Evolutionary conservation across 345 rosid genomes (phyloP).

Genomic region (Aethionema arabicum): DNA sequence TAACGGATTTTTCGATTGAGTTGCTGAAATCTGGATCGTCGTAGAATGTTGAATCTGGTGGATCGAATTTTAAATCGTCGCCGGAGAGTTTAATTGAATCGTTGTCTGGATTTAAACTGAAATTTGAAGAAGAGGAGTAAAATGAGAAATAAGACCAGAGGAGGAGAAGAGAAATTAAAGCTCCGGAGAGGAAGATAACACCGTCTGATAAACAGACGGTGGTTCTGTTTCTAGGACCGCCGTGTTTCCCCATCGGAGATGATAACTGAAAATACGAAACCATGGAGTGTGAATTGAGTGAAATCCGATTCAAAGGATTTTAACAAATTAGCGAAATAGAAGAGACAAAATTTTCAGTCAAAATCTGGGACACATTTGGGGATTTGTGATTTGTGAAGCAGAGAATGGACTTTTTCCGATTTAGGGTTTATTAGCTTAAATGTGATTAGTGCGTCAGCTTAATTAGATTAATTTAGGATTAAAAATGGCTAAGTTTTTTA

Average conservation of each 20-base stretch:
- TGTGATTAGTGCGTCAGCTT: constrained; percentile 16
- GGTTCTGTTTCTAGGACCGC: constrained; percentile 39
- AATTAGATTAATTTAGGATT: neutral
- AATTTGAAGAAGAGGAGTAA: constrained; percentile 31
- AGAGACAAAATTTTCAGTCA: neutral
- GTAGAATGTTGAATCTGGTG: constrained; percentile 55
- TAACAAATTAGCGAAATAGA: neutral
- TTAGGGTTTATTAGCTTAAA: constrained; percentile 7
- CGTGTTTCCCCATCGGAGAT: constrained; percentile 43
- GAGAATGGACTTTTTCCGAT: neutral
- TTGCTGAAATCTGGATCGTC: constrained; percentile 79
- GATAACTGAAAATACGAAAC: constrained; percentile 14
- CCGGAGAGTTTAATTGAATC: constrained; percentile 31
- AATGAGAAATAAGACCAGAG: constrained; percentile 60
- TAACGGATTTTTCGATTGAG: constrained; percentile 51
- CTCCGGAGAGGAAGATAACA: constrained; percentile 55
- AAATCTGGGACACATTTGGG: neutral
- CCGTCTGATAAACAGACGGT: constrained; percentile 42
- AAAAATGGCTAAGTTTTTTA: neutral
- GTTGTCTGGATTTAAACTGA: constrained; percentile 7
- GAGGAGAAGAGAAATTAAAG: constrained; percentile 50
- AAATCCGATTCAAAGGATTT: neutral
- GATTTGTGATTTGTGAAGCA: neutral
- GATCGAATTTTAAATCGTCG: constrained; percentile 48
- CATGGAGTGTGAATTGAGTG: too few species aligned